A percentile compares a stretch with the other conserved stretches of the same genome.
These are phyloP conservation scores for Phytophthora sansomeana DNA, from an alignment of 352 stramenopile species.

Conservation along the genomic window DNA sequence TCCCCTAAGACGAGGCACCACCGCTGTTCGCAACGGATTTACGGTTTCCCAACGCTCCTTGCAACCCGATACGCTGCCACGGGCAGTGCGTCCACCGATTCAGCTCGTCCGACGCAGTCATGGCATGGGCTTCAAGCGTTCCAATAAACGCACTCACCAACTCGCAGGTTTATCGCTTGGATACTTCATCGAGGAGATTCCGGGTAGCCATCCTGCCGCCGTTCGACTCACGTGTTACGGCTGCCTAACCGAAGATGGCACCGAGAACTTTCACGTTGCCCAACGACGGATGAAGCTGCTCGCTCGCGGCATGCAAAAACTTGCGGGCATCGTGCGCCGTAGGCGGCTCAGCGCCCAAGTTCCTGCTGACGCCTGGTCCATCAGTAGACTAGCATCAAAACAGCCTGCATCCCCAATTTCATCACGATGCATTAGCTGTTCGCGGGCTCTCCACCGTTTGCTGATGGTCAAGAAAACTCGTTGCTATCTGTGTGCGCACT, in stretches of 20 bases:
- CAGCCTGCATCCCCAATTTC: neutral
- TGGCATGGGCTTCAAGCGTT: constrained; percentile 14
- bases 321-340: constrained; percentile 27
- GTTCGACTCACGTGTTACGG: constrained; percentile 31
- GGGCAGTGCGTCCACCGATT: constrained; percentile 24
- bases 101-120: constrained; percentile 22
- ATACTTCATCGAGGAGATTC: constrained; percentile 26
- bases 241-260: neutral
- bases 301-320: constrained; percentile 20
- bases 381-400: constrained; percentile 4
- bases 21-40: constrained; percentile 13
- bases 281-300: constrained; percentile 20
- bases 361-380: constrained; percentile 16
- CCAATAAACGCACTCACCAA: constrained; percentile 22
- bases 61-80: constrained; percentile 29
- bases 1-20: neutral
- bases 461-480: constrained; percentile 38
- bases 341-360: constrained; percentile 19
- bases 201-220: constrained; percentile 8
- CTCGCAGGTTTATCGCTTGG: constrained; percentile 21
- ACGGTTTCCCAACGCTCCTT: constrained; percentile 39
- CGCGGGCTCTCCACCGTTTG: constrained; percentile 40
- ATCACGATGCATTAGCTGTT: constrained; percentile 58
- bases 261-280: neutral
- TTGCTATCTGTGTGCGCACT: constrained; percentile 46